Conservation (phyloP, 2,329 filamentous ascomycete genomes). For the Dothideomycetes sp. region DNA sequence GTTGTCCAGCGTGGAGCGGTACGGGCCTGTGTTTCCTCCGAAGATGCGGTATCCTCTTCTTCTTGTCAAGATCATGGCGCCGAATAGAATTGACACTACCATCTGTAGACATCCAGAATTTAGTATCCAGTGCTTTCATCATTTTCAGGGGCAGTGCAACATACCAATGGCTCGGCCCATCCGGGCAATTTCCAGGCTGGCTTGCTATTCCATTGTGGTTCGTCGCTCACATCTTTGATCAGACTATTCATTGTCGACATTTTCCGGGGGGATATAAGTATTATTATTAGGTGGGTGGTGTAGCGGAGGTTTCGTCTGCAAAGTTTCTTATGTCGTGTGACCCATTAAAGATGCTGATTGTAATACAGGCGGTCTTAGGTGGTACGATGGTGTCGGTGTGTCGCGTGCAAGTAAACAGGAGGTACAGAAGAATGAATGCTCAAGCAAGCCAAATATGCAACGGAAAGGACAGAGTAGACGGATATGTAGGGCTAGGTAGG, state of each 20-base stretch:
- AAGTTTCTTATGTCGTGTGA: too few species aligned
- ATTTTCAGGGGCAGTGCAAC: slow-evolving; percentile 9
- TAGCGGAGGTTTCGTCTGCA: too few species aligned
- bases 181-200: slow-evolving; percentile 35
- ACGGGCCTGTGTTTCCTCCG: slow-evolving; percentile 19
- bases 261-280: background rate
- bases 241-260: too few species aligned
- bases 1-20: slow-evolving; percentile 28
- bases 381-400: too few species aligned
- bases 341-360: too few species aligned
- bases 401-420: too few species aligned
- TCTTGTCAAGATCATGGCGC: slow-evolving; percentile 41
- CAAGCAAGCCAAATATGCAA: too few species aligned
- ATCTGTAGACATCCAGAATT: slow-evolving; percentile 28
- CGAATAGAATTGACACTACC: slow-evolving; percentile 41
- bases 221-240: slow-evolving; percentile 13
- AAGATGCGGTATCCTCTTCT: slow-evolving; percentile 37
- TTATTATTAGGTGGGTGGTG: background rate
- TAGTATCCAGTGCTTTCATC: background rate
- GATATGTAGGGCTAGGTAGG: too few species aligned
- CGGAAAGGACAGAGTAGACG: too few species aligned
- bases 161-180: slow-evolving; percentile 33
- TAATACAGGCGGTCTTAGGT: too few species aligned
- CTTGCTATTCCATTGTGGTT: slow-evolving; percentile 31
- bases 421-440: too few species aligned